Base-by-base conservation (phyloP, 768 basidiomycete genomes). In the Suillus occidentalis region DNA sequence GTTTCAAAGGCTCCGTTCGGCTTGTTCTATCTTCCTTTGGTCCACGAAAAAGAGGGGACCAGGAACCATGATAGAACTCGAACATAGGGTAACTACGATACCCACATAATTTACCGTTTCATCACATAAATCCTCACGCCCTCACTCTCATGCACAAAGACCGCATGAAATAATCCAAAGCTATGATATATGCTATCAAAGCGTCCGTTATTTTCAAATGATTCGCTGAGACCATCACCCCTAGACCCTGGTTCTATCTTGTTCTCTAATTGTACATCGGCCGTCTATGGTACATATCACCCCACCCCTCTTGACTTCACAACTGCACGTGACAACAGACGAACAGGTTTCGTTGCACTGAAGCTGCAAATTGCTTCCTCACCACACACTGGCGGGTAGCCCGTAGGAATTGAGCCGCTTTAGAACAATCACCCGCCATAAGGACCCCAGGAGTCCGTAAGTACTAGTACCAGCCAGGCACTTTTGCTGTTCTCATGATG, bases 11-110 rank as follows among this genome's bases (percentile, higher is more conserved):
- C 13, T 1, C 31, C 20, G n/a, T 22, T 8, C 13, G 22, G 13
- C 10, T 37, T 7, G 34, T 56, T 13, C 36, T 2, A 8, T 22
- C 4, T 14, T 7, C 4, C 53, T 37, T 37, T n/a, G n/a, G n/a
- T 57, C 8, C 37, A 50, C 6, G 56, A 20, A 52, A 18, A 31
- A 43, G 56, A 3, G 37, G 62, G 60, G 59, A 69, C 74, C 69
- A 74, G 74, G 73, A 72, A 52, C 67, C 14, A 3, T 25, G 25
- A 25, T 52, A 52, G 50, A 52, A 53, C 68, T 68, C 72, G 68
- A 61, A 57, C 7, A 58, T 36, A 36, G 39, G n/a, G 47, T 39
- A 42, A 62, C 57, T 31, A 36, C 61, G 64, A 63, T 28, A 59
- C 55, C 55, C 64, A 64, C 66, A 68, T 61, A 60, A 67, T 66